These are phyloP conservation scores for Bjerkandera adusta DNA, from an alignment of 1,284 basidiomycete species.

Conservation along the genomic window DNA sequence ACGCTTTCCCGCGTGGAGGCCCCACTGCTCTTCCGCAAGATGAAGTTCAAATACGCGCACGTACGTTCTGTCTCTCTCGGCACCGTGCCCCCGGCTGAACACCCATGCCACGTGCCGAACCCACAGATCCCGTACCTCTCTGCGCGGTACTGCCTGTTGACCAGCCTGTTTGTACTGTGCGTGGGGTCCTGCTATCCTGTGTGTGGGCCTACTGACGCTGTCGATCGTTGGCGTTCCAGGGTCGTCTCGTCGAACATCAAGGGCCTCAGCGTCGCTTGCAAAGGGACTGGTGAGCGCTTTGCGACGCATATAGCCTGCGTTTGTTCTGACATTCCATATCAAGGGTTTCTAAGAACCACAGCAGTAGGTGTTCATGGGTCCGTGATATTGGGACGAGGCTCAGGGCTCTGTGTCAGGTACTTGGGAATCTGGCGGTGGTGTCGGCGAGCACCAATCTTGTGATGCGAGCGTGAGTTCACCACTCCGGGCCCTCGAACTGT, in stretches of 20 bases:
- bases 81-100: neutral
- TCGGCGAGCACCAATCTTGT: too few species aligned
- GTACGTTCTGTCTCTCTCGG: neutral
- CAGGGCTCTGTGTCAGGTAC: too few species aligned
- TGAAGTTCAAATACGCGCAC: neutral
- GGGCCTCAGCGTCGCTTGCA: neutral
- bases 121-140: neutral
- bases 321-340: too few species aligned
- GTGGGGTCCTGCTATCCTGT: too few species aligned
- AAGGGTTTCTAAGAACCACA: too few species aligned
- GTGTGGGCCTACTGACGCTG: too few species aligned
- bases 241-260: neutral
- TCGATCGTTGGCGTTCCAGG: neutral
- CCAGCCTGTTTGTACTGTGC: neutral
- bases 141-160: neutral
- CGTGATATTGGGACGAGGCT: too few species aligned
- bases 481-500: too few species aligned
- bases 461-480: neutral
- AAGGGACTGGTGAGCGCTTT: neutral
- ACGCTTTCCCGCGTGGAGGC: too few species aligned
- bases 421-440: too few species aligned
- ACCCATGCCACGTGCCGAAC: neutral
- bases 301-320: too few species aligned
- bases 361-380: too few species aligned
- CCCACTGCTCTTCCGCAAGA: conserved; percentile 1